Percentiles rank a stretch among this genome's conserved stretches.
Evolutionary conservation across 2,329 filamentous ascomycete genomes (phyloP).

Genomic region (Verticillium zaregamsianum): DNA sequence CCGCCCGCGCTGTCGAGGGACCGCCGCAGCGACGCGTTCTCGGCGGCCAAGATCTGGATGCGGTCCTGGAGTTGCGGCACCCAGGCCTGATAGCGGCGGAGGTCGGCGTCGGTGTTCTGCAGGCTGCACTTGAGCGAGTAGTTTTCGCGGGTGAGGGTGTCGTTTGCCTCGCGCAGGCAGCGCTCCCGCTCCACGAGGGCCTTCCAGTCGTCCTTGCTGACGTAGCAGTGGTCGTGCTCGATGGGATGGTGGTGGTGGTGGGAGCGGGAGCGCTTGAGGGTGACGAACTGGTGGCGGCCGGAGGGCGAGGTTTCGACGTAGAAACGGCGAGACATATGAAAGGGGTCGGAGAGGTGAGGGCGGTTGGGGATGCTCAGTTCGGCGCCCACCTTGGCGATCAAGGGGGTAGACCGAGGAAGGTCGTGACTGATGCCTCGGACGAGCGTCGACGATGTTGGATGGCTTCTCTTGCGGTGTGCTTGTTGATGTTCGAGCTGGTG

Average conservation of each 20-base stretch:
- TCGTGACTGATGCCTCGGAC: background rate
- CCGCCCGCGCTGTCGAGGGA: conserved; percentile 28
- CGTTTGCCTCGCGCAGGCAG: conserved; percentile 28
- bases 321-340: conserved; percentile 29
- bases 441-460: background rate
- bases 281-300: conserved; percentile 31
- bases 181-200: conserved; percentile 30
- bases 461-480: background rate
- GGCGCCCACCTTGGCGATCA: conserved; percentile 9
- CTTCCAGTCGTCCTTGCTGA: conserved; percentile 32
- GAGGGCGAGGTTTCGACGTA: conserved; percentile 30
- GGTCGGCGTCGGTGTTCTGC: conserved; percentile 28
- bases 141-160: conserved; percentile 24
- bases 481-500: background rate
- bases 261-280: conserved; percentile 34
- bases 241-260: conserved; percentile 25
- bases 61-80: conserved; percentile 32
- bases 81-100: conserved; percentile 26
- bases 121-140: conserved; percentile 29
- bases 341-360: conserved; percentile 3
- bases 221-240: conserved; percentile 25
- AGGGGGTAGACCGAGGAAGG: conserved; percentile 1
- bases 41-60: conserved; percentile 28
- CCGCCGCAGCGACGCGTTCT: conserved; percentile 35
- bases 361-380: conserved; percentile 6